Conservation (phyloP, 768 basidiomycete species). For the Russula foetens region DNA sequence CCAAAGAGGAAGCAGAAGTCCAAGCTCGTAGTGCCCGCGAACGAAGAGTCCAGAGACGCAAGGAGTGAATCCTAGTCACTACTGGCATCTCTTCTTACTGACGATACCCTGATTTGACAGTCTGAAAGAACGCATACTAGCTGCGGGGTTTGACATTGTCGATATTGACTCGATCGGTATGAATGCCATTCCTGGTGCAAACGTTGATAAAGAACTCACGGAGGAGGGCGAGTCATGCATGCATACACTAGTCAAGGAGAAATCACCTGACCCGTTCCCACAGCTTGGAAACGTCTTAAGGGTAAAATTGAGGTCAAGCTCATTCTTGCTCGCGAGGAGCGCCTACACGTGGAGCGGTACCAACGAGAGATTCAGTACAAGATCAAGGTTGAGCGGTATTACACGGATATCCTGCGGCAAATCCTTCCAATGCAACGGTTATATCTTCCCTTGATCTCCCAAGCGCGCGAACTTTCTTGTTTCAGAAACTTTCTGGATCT, state of each 20-base stretch:
- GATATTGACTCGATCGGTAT: slow-evolving; percentile 4
- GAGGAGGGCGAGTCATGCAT: slow-evolving; percentile 1
- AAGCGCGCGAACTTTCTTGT: slow-evolving; percentile 7
- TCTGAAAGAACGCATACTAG: background rate
- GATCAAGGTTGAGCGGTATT: background rate
- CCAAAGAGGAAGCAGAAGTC: background rate
- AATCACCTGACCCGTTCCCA: background rate
- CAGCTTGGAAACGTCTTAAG: slow-evolving; percentile 13
- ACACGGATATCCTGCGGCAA: slow-evolving; percentile 2
- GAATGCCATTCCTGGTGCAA: background rate
- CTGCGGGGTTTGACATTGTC: slow-evolving; percentile 3
- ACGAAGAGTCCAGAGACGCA: background rate
- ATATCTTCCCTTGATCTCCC: slow-evolving; percentile 7
- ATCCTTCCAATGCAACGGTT: slow-evolving; percentile 12
- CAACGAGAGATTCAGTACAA: background rate
- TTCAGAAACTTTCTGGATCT: slow-evolving; percentile 7
- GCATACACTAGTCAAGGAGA: background rate
- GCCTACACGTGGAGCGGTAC: background rate
- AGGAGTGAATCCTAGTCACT: background rate
- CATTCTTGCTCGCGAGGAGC: background rate
- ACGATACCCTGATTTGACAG: background rate
- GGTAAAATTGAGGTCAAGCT: slow-evolving; percentile 1
- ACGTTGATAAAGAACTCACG: slow-evolving; percentile 10
- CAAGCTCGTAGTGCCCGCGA: background rate
- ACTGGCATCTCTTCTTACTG: background rate